phyloP scores from a whole-genome alignment of 192 early-diverging fungal genomes.

The Coemansia reversa region DNA sequence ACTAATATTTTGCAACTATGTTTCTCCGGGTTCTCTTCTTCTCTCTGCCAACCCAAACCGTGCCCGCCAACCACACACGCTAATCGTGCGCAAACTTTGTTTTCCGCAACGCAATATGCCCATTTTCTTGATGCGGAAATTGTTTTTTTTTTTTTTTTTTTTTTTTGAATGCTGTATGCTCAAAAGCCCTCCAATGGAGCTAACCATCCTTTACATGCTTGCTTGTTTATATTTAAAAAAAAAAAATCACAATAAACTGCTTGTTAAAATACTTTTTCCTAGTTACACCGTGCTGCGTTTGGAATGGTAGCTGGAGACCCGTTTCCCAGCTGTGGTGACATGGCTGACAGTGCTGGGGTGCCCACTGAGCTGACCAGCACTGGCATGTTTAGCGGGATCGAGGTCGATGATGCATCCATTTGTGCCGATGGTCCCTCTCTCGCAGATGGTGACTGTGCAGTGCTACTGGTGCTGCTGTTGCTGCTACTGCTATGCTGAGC shows the following conservation, averaged over 20 bases:
- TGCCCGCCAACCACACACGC: too few relatives aligned
- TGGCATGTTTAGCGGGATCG: constrained; percentile 11
- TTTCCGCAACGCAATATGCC: too few relatives aligned
- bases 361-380: constrained; percentile 10
- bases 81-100: too few relatives aligned
- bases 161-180: too few relatives aligned
- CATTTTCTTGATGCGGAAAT: too few relatives aligned
- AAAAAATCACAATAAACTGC: too few relatives aligned
- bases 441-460: neutral
- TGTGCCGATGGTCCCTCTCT: neutral
- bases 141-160: too few relatives aligned
- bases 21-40: too few relatives aligned
- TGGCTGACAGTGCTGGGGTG: constrained; percentile 6
- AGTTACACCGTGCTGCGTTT: constrained; percentile 32
- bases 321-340: constrained; percentile 23
- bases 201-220: neutral
- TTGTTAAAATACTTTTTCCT: neutral
- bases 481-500: neutral
- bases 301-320: constrained; percentile 15
- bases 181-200: neutral
- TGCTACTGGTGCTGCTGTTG: constrained; percentile 7
- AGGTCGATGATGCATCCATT: neutral
- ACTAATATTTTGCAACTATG: too few relatives aligned
- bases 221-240: too few relatives aligned
- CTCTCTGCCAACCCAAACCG: too few relatives aligned